A percentile compares a stretch with the other conserved stretches of the same genome.
phyloP scores from a whole-genome alignment of 441 rosid species.

The Dalechampia spathulata region DNA sequence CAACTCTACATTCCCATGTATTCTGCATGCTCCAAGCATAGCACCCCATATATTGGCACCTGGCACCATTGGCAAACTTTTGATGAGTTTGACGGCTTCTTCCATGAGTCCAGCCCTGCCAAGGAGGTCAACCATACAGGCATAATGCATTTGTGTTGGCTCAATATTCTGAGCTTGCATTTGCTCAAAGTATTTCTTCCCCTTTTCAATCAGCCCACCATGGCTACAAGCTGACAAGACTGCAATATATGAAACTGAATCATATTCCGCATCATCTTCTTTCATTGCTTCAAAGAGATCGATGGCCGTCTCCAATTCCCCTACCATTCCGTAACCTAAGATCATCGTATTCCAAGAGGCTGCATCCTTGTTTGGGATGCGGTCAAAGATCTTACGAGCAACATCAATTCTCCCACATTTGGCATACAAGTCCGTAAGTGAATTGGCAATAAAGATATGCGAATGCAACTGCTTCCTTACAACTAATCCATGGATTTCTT shows the following conservation, averaged over 20 bases:
- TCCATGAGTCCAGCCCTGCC: conserved; percentile 72
- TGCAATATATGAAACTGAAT: conserved; percentile 62
- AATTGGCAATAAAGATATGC: conserved; percentile 48
- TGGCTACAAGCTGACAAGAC: conserved; percentile 84
- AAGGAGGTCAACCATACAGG: conserved; percentile 81
- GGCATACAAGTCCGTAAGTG: conserved; percentile 44
- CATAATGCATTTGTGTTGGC: conserved; percentile 68
- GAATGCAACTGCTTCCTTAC: conserved; percentile 29
- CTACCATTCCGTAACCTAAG: conserved; percentile 55
- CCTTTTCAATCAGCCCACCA: conserved; percentile 67
- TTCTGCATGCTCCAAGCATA: conserved; percentile 71
- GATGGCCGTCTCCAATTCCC: conserved; percentile 45
- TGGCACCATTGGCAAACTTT: conserved; percentile 53
- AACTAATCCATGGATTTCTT: conserved; percentile 43
- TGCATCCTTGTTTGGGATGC: conserved; percentile 31
- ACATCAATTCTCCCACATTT: conserved; percentile 46
- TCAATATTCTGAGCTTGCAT: conserved; percentile 48
- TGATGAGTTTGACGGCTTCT: conserved; percentile 62
- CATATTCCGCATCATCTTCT: conserved; percentile 37
- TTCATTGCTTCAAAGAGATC: conserved; percentile 53
- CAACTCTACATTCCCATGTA: conserved; percentile 49
- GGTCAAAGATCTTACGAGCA: conserved; percentile 35
- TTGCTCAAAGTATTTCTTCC: conserved; percentile 53
- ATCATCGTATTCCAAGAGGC: conserved; percentile 61
- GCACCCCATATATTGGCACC: conserved; percentile 85